Evolutionary conservation across 805 yeast species (phyloP), one percentile per base, ranked within the genome.

Genomic region (Hanseniaspora lachancei): DNA sequence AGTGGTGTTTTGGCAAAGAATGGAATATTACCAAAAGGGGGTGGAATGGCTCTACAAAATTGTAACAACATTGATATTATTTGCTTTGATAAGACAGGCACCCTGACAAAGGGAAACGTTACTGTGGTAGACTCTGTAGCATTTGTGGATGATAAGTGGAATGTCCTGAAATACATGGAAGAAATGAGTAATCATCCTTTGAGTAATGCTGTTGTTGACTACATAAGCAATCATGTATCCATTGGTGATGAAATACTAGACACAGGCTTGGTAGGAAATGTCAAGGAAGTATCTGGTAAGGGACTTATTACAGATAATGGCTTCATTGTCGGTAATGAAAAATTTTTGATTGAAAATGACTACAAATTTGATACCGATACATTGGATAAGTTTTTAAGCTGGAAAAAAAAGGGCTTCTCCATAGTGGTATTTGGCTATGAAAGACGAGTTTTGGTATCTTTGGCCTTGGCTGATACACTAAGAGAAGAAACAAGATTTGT

Each of bases 21-120:
- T 64, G 93, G 91, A 21, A 80, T 85, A 52, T 71, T 85, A 40
- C 88, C 85, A 1, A 77, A 83, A 60, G 91, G 91, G 18, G 93
- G 93, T 6, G 93, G 93, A 36, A 81, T 79, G 49, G 88, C 91
- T 2, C 84, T 85, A 64, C 89, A 85, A 67, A 87, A 85, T 62
- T 89, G 84, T 1, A 77, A 88, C 1, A 71, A 70, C 24, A 72
- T 82, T 32, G 77, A 79, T 55, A 76, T 80, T 39, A 77, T 84
- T 9, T 84, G 89, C 61, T 84, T 84, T 63, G 93, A 84, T 67
- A 84, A 84, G 61, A 84, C 91, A 0, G 93, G 91, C 1, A 84
- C 93, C 0, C 69, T 84, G 60, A 84, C 93, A 0, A 69, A 68
- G 57, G 80, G 80, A 24, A 86, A 86, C 1, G 54, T 61, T 74